Evolutionary conservation across 2,329 filamentous ascomycete genomes (phyloP).

Genomic region (Cytospora schulzeri): DNA sequence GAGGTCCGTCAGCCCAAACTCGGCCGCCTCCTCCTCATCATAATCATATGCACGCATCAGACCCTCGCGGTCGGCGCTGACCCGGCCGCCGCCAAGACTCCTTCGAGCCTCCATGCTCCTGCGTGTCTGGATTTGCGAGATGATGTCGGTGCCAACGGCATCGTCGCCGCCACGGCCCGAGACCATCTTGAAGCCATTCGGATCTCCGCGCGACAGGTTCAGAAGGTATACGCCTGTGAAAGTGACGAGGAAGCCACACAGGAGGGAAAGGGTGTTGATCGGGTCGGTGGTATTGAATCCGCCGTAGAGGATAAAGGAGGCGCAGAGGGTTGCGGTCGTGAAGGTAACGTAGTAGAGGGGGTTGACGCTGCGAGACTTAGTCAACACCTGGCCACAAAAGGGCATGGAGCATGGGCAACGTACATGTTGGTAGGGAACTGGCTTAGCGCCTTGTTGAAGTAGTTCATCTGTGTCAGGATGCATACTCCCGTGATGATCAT

Average conservation of each 20-base stretch:
- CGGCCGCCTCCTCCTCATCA: constrained; percentile 76
- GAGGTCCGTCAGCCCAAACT: constrained; percentile 77
- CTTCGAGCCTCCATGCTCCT: constrained; percentile 90
- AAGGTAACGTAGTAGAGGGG: constrained; percentile 98
- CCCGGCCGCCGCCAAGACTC: constrained; percentile 66
- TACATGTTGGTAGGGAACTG: constrained; percentile 98
- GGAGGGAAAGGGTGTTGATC: constrained; percentile 87
- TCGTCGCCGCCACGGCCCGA: constrained; percentile 67
- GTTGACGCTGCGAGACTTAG: constrained; percentile 68
- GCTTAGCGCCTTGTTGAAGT: constrained; percentile 97
- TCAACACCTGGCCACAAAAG: constrained; percentile 32
- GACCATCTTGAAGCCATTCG: constrained; percentile 72
- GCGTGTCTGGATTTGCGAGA: constrained; percentile 86
- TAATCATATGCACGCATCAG: constrained; percentile 92
- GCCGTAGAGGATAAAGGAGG: constrained; percentile 93
- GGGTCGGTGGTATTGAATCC: constrained; percentile 94
- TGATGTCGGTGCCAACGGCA: constrained; percentile 85
- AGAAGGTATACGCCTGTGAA: constrained; percentile 95
- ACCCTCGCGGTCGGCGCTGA: constrained; percentile 71
- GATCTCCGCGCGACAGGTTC: constrained; percentile 91
- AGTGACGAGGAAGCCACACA: constrained; percentile 91
- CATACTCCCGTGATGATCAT: constrained; percentile 90
- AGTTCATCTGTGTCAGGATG: constrained; percentile 99
- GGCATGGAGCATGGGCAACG: constrained; percentile 40
- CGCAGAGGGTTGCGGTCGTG: constrained; percentile 89